These are phyloP conservation scores for Candida pini DNA, from an alignment of 805 yeast species.

Conservation along the genomic window DNA sequence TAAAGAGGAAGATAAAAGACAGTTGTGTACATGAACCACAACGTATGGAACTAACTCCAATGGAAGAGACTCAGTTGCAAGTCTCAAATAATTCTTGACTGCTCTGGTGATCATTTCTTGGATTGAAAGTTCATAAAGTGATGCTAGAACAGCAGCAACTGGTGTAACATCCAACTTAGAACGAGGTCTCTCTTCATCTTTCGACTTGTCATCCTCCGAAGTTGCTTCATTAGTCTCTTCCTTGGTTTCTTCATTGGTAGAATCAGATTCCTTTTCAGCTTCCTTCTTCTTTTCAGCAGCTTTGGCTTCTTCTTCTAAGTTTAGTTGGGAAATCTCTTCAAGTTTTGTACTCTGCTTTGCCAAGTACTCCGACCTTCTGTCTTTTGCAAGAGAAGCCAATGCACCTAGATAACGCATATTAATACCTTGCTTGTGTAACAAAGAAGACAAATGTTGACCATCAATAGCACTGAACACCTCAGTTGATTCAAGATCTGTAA, in stretches of 20 bases:
- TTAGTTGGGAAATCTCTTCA: conserved; percentile 29
- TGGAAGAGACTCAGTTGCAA: conserved; percentile 41
- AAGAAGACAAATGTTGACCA: conserved; percentile 65
- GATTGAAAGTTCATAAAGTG: conserved; percentile 42
- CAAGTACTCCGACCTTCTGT: conserved; percentile 18
- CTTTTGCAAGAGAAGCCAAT: conserved; percentile 33
- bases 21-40: conserved; percentile 67
- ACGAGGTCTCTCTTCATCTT: conserved; percentile 27
- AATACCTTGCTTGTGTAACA: conserved; percentile 77
- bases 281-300: conserved; percentile 14
- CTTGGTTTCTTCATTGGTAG: conserved; percentile 30
- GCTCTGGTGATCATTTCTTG: conserved; percentile 80
- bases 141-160: conserved; percentile 34
- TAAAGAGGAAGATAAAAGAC: conserved; percentile 44
- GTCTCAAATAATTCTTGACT: conserved; percentile 66
- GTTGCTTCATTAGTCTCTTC: conserved; percentile 21
- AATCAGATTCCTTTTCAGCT: conserved; percentile 26
- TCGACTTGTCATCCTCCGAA: conserved; percentile 28
- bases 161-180: conserved; percentile 40
- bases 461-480: conserved; percentile 63
- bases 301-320: conserved; percentile 11
- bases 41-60: conserved; percentile 50
- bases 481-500: conserved; percentile 49
- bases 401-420: conserved; percentile 83
- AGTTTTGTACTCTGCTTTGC: conserved; percentile 15